Evolutionary conservation across 2,329 filamentous ascomycete species (phyloP), one percentile per base, ranked within the genome.

Genomic region (Exutisphaerella laricina): DNA sequence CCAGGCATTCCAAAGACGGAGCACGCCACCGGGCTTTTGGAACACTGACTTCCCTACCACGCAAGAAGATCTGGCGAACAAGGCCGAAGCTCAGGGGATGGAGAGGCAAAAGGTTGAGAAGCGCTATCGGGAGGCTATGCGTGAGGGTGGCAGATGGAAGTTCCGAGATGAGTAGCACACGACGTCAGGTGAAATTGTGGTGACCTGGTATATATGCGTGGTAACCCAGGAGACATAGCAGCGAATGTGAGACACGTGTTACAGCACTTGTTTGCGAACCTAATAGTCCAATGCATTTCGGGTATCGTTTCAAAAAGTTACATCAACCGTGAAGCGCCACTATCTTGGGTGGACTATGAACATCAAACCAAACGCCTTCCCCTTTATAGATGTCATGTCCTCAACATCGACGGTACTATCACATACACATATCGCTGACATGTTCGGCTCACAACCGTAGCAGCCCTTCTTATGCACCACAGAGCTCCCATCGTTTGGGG

Each of bases 21-120:
- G 70, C 32, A 87, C 84, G 7, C 89, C 92, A 9, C 87, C 88
- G 1, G 89, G 88, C 0, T 97, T 87, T 61, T 98, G 92, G 92
- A 75, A 86, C 41, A 77, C 84, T 1, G 90, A 94, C 54, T 94
- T 98, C 61, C 89, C 90, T 1, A 80, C 71, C 18, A 96, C 92
- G 1, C 92, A 97, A 62, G 86, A 96, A 64, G 66, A 82, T 20
- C 70, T 78, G 53, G 69, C 72, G 39, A 79, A 90, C 56, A 77
- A 77, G 44, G 73, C 75, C 46, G 79, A 81, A 58, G 84, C 84
- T 0, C 72, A 71, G n/a, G 73, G 72, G 54, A 68, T 78, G 46
- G 82, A 85, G 59, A 75, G 73, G 51, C 70, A 78, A 37, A 74
- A 78, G 43, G 73, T 96, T 1, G 75, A 80, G 51, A 80, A 86